These are phyloP conservation scores for Gymnopus androsaceus DNA, from an alignment of 1,284 basidiomycete species.

Conservation along the genomic window DNA sequence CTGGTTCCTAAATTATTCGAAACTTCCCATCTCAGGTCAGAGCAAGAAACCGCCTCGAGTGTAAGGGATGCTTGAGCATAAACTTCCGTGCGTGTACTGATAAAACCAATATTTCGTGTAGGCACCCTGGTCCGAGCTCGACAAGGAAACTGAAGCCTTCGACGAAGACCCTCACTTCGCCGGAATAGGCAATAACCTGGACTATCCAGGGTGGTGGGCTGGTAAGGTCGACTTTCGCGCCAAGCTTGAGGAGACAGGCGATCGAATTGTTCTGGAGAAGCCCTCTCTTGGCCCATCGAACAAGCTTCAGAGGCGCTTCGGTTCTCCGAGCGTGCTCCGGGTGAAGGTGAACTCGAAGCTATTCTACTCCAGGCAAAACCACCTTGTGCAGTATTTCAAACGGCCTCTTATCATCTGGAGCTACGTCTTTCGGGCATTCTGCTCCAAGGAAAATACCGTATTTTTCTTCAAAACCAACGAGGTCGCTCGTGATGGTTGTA, in stretches of 20 bases:
- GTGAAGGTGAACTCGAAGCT: constrained; percentile 31
- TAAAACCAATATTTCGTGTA: background rate
- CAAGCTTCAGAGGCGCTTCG: constrained; percentile 35
- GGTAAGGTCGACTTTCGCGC: constrained; percentile 15
- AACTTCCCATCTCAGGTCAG: background rate
- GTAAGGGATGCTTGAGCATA: background rate
- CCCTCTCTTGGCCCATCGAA: constrained; percentile 4
- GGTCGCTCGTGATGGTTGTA: constrained; percentile 11
- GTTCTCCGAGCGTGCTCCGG: constrained; percentile 39
- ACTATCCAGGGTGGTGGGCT: constrained; percentile 10
- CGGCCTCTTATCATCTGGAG: constrained; percentile 37
- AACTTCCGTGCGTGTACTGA: background rate
- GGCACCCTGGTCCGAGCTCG: constrained; percentile 16
- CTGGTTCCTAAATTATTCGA: background rate
- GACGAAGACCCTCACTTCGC: constrained; percentile 3
- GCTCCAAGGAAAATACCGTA: constrained; percentile 37
- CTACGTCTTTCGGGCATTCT: constrained; percentile 41
- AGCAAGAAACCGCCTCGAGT: background rate
- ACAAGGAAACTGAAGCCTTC: constrained; percentile 11
- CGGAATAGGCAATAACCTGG: constrained; percentile 13
- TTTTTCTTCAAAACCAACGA: constrained; percentile 41
- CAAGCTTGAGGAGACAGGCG: constrained; percentile 1
- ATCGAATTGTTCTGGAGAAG: constrained; percentile 9
- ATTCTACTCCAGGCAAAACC: constrained; percentile 13
- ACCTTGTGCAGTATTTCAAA: constrained; percentile 29